Conservation (phyloP, 2,329 filamentous ascomycete genomes). For the Colletotrichum navitas region DNA sequence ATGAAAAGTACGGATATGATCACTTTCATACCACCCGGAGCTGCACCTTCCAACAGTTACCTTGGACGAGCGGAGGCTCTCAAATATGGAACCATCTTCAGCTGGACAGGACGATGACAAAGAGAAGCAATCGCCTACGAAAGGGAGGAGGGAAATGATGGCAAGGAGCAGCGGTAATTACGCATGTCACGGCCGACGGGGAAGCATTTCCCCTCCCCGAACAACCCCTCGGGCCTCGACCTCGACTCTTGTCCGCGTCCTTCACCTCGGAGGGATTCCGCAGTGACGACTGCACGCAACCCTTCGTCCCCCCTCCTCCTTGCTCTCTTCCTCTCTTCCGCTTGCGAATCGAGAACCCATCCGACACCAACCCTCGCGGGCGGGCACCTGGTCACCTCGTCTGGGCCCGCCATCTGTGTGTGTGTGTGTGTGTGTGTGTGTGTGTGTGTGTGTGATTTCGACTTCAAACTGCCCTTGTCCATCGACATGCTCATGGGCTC, state of each 20-base stretch:
- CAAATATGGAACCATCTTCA: constrained; percentile 2
- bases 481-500: constrained; percentile 4
- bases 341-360: constrained; percentile 9
- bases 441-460: not conserved
- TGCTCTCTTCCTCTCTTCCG: not conserved
- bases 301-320: not conserved
- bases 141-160: not conserved
- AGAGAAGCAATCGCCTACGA: not conserved
- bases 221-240: not conserved
- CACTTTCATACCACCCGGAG: not conserved
- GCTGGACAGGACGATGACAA: constrained; percentile 9
- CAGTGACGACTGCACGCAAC: not conserved
- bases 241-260: not conserved
- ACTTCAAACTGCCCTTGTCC: constrained; percentile 13
- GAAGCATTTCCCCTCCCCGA: not conserved
- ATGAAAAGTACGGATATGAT: not conserved
- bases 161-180: constrained; percentile 2
- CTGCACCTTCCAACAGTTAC: not conserved
- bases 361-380: constrained; percentile 25
- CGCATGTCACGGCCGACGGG: not conserved
- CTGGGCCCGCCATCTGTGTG: constrained; percentile 4
- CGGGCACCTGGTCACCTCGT: constrained; percentile 1
- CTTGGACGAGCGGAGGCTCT: not conserved
- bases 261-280: constrained; percentile 32
- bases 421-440: not conserved